Evolutionary conservation across 371 early-diverging fungal genomes (phyloP), one percentile per base, ranked within the genome.

Genomic region (Mortierella sp.): DNA sequence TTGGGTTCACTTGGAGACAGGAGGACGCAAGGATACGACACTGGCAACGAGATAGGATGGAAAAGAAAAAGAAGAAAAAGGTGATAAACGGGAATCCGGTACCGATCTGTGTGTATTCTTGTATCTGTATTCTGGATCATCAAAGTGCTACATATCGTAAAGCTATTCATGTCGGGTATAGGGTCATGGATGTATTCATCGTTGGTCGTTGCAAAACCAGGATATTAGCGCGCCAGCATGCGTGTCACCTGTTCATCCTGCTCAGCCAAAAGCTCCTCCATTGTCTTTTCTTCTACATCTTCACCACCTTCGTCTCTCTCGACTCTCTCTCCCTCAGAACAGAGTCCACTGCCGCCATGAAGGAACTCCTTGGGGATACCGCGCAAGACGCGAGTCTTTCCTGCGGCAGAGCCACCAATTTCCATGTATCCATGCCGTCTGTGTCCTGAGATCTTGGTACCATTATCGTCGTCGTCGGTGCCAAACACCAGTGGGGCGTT

Each of bases 241-340:
- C 50, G 59, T 27, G 44, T 49, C 14, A 71, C 17, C 1, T 44
- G 59, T 34, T 57, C 67, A 10, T 73, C 73, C 48, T 73, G 73
- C 21, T 73, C 58, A 21, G 73, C 73, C 59, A 73, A 46, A 28
- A 73, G 41, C 19, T 73, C 73, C 46, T 73, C 73, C 56, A 73
- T 67, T 12, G 63, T 57, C 37, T 60, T 68, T 17, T 76, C 69
- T 39, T 67, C 67, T 6, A 43, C 57, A 0, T 64, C 54, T 12
- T 57, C 66, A 1, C 53, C 66, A 0, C 54, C 34, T 5, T 44
- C 59, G 12, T 25, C 48, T 7, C 14, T 29, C 3, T 28, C 28
- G 6, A 2, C 50, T 16, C 28, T 9, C 28, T 7, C 34, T 4
- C 10, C 34, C 16, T 44, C 51, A 16, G 19, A 46, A 19, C 24